Percentiles rank a stretch among this genome's conserved stretches.
Conservation (phyloP, 2,329 filamentous ascomycete genomes). For the Cladosporium sp. region DNA sequence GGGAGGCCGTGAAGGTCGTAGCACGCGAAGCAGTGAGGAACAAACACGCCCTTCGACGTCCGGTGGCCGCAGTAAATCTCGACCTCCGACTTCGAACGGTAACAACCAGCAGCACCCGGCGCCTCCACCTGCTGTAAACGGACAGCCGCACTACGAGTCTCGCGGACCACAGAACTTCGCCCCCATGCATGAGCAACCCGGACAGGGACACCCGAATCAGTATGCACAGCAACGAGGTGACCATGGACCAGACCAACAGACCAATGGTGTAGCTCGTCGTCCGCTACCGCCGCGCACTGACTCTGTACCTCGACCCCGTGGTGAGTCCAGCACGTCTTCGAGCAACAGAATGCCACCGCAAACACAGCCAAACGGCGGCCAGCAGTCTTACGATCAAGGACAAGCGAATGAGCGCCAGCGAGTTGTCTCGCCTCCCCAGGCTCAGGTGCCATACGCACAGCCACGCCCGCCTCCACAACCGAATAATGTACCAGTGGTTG, state of each 20-base stretch:
- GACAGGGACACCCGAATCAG: conserved; percentile 24
- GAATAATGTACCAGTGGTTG: not conserved
- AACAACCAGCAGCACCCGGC: conserved; percentile 16
- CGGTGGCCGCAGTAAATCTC: conserved; percentile 6
- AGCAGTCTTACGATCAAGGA: not conserved
- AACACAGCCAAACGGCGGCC: not conserved
- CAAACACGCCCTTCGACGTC: conserved; percentile 20
- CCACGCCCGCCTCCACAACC: not conserved
- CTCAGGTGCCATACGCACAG: not conserved
- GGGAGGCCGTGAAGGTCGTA: conserved; percentile 21
- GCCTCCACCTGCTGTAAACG: not conserved
- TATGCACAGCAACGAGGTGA: not conserved
- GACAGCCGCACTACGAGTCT: not conserved
- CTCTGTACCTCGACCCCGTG: not conserved
- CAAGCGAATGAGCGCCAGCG: not conserved
- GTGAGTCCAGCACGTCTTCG: not conserved
- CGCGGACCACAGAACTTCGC: conserved; percentile 17
- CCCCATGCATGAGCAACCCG: conserved; percentile 12
- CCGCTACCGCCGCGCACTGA: not conserved
- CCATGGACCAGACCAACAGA: not conserved
- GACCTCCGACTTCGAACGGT: conserved; percentile 18
- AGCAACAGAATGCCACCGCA: not conserved
- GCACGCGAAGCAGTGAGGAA: conserved; percentile 25
- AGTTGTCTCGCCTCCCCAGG: not conserved
- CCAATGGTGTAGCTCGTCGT: not conserved